Evolutionary conservation across 2,329 filamentous ascomycete species (phyloP), one percentile per base, ranked within the genome.

Genomic region (Raffaelea ambrosiae): DNA sequence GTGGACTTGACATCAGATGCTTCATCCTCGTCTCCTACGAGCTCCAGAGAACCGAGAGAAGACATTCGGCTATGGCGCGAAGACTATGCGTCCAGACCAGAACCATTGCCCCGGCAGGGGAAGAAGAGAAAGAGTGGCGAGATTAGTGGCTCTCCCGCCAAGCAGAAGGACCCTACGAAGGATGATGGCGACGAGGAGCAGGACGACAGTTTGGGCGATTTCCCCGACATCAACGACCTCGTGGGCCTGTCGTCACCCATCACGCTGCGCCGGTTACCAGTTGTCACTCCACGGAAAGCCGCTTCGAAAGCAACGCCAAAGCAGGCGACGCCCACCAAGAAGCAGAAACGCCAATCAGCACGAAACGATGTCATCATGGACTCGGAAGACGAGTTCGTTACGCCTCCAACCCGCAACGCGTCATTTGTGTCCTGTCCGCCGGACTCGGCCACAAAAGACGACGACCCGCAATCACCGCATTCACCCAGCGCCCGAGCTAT

Each of bases 341-440:
- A 47, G 18, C 48, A 46, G 18, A 52, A 47, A 19, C 47, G 50
- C 13, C 53, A 44, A 14, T 51, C 53, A 8, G 54, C 53, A 43
- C 54, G 44, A 41, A 50, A 48, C 23, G 59, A 60, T 31, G 59
- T 77, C 7, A 72, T 80, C 38, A 66, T 73, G 45, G 77, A 81
- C 54, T 81, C 77, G 0, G 77, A 80, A 40, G 76, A 79, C 40
- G 76, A 79, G 40, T 72, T 71, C 39, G 55, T 72, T 5, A 69
- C 68, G 5, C 66, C 72, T 13, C 64, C 61, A 9, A 61, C 61
- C 10, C 61, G 59, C 35, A 60, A 72, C 56, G 50, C 58, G 47
- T 56, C 61, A 4, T 58, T 59, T 13, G 55, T 60, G 19, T 58
- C 59, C 20, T 56, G 48, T 11, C 48, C 46, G 5, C 49, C 44